These are phyloP conservation scores for Rosa hybrid DNA, from an alignment of 331 rosid genomes.

Conservation along the genomic window DNA sequence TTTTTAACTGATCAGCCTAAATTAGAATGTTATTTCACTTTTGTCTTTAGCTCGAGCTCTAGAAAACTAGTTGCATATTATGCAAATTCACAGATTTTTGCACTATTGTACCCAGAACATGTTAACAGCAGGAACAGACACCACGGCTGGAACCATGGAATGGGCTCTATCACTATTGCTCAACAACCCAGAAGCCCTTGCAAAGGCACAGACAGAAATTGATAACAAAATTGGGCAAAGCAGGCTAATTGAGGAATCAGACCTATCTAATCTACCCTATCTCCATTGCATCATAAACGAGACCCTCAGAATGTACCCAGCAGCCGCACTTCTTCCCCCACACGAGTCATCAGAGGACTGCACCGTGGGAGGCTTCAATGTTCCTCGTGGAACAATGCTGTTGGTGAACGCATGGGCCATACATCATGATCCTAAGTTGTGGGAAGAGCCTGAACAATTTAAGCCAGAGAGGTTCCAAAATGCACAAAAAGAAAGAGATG, in stretches of 20 bases:
- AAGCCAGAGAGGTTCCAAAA: conserved; percentile 38
- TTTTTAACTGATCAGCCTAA: background rate
- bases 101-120: background rate
- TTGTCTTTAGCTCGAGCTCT: background rate
- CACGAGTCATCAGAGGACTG: conserved; percentile 35
- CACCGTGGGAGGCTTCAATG: conserved; percentile 27
- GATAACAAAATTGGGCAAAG: conserved; percentile 6
- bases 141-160: conserved; percentile 36
- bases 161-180: conserved; percentile 40
- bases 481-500: background rate
- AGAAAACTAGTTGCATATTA: too few species aligned
- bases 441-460: conserved; percentile 31
- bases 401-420: conserved; percentile 40
- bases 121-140: conserved; percentile 33
- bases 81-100: background rate
- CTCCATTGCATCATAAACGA: conserved; percentile 30
- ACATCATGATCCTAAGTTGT: conserved; percentile 23
- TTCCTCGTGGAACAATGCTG: conserved; percentile 38
- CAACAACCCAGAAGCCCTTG: conserved; percentile 33
- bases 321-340: conserved; percentile 27
- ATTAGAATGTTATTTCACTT: background rate
- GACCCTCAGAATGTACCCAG: conserved; percentile 35
- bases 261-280: conserved; percentile 21
- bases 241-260: conserved; percentile 35
- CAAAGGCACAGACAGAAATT: conserved; percentile 17